Conservation (phyloP, 345 rosid species). For the Tarenaya hassleriana region DNA sequence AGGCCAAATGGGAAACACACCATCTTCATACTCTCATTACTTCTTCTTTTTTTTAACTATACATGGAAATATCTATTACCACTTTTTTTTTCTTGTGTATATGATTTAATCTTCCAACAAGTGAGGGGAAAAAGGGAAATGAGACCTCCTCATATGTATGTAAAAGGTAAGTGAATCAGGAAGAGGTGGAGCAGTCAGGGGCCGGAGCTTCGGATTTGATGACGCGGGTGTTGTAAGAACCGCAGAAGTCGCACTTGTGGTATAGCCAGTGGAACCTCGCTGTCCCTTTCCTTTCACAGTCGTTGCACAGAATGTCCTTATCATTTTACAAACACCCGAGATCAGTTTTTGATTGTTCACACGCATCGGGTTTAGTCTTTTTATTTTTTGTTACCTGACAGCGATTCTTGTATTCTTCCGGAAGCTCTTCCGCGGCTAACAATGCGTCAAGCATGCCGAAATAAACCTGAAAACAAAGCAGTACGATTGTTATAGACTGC, state of each 20-base stretch:
- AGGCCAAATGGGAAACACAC: too few species aligned
- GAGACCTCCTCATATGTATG: constrained; percentile 20
- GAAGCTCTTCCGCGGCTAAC: constrained; percentile 83
- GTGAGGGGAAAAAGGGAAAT: neutral
- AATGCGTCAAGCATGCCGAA: constrained; percentile 93
- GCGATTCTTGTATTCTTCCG: constrained; percentile 74
- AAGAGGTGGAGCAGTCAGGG: constrained; percentile 34
- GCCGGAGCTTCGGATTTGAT: constrained; percentile 40
- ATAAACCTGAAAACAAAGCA: constrained; percentile 50
- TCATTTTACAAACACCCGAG: neutral
- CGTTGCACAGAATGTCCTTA: constrained; percentile 74
- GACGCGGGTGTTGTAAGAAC: constrained; percentile 84
- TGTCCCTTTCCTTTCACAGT: constrained; percentile 62
- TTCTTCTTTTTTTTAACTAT: too few species aligned
- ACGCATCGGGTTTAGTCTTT: neutral
- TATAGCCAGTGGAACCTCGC: constrained; percentile 78
- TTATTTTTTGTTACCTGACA: constrained; percentile 44
- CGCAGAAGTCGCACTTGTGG: constrained; percentile 69
- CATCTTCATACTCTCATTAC: too few species aligned
- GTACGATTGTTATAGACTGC: constrained; percentile 8
- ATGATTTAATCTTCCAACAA: too few species aligned
- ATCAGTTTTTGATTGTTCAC: constrained; percentile 15
- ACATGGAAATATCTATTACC: too few species aligned
- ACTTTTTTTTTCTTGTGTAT: too few species aligned
- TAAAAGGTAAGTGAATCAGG: constrained; percentile 15